phyloP scores from a whole-genome alignment of 371 early-diverging fungal genomes.

The Mucor velutinosus region DNA sequence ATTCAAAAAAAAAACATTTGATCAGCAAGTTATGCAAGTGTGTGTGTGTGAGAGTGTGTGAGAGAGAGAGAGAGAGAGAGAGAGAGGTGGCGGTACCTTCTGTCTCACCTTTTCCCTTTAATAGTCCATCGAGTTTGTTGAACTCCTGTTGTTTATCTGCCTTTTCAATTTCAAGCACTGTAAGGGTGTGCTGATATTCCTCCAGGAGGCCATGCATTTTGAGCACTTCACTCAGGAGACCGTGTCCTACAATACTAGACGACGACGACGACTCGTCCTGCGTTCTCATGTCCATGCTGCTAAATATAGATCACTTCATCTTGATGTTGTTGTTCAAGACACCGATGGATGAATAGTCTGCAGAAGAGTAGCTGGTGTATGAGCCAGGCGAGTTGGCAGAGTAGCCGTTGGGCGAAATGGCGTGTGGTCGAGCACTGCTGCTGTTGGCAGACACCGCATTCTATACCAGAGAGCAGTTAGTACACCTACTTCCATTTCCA shows the following conservation, averaged over 20 bases:
- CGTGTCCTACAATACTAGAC: not conserved
- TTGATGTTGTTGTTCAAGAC: not conserved
- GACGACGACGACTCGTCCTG: not conserved
- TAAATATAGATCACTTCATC: not conserved
- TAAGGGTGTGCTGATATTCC: constrained; percentile 7
- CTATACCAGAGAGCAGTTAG: not conserved
- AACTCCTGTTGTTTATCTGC: constrained; percentile 23
- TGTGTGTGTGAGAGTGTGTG: not conserved
- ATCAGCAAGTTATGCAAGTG: not conserved
- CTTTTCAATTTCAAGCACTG: constrained; percentile 14
- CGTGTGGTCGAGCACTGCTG: not conserved
- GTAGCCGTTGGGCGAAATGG: not conserved
- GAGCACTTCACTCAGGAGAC: not conserved
- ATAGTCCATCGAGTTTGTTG: not conserved
- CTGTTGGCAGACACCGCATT: not conserved
- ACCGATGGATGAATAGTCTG: not conserved
- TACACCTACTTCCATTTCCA: not conserved
- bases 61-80: not conserved
- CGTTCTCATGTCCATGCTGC: not conserved
- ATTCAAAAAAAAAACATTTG: constrained; percentile 18
- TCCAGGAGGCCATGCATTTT: constrained; percentile 16
- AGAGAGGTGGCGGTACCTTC: not conserved
- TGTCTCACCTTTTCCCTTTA: constrained; percentile 6
- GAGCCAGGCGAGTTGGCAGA: not conserved
- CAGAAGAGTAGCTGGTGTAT: not conserved